phyloP scores from a whole-genome alignment of 2,329 filamentous ascomycete genomes.

The Biscogniauxia marginata region DNA sequence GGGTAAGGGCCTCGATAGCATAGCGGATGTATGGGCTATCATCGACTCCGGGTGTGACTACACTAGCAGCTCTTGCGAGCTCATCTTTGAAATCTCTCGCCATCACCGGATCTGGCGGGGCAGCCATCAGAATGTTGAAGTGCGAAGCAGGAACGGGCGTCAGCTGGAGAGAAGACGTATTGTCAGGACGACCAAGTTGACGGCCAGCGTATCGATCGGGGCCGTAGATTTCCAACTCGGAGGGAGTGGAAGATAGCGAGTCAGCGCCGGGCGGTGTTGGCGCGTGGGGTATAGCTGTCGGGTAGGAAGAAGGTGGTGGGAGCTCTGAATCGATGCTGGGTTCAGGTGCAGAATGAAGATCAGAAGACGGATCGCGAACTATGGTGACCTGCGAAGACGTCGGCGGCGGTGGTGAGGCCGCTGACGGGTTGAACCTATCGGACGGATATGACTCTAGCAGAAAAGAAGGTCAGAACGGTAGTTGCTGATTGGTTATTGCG shows the following conservation, averaged over 20 bases:
- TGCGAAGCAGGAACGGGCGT: slow-evolving; percentile 29
- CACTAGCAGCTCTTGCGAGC: slow-evolving; percentile 47
- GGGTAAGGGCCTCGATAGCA: slow-evolving; percentile 82
- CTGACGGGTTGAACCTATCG: slow-evolving; percentile 16
- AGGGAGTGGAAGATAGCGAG: slow-evolving; percentile 31
- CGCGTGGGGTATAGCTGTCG: slow-evolving; percentile 35
- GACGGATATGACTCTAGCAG: slow-evolving; percentile 18
- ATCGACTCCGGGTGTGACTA: slow-evolving; percentile 74
- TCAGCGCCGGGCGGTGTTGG: slow-evolving; percentile 39
- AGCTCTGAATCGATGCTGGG: slow-evolving; percentile 23
- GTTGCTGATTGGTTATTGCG: slow-evolving; percentile 1
- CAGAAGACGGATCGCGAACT: slow-evolving; percentile 20
- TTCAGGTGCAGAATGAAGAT: slow-evolving; percentile 17
- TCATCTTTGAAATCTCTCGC: slow-evolving; percentile 49
- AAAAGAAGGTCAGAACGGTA: neutral
- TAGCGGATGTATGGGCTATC: slow-evolving; percentile 87
- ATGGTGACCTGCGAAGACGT: slow-evolving; percentile 30
- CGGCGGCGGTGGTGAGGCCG: slow-evolving; percentile 17
- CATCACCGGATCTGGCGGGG: slow-evolving; percentile 23
- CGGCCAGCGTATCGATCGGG: slow-evolving; percentile 40
- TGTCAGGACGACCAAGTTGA: slow-evolving; percentile 24
- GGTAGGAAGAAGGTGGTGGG: slow-evolving; percentile 36
- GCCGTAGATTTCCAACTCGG: slow-evolving; percentile 44
- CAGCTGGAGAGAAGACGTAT: slow-evolving; percentile 21
- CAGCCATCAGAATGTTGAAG: slow-evolving; percentile 40